Percentiles rank a stretch among this genome's conserved stretches.
These are phyloP conservation scores for Exophiala sp. DNA, from an alignment of 2,329 filamentous ascomycete genomes.

Conservation along the genomic window DNA sequence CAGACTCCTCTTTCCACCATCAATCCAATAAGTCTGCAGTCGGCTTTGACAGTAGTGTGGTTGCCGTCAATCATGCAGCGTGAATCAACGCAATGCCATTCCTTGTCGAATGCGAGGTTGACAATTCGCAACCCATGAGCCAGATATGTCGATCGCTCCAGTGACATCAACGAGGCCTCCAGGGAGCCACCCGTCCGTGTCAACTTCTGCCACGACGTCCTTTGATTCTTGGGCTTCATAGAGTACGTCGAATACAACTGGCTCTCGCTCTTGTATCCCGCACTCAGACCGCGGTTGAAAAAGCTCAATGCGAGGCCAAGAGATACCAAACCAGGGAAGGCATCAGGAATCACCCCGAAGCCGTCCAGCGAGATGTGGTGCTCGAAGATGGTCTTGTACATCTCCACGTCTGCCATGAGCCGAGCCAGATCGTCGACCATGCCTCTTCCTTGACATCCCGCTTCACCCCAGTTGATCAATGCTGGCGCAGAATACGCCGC, in stretches of 20 bases:
- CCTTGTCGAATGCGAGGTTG: conserved; percentile 6
- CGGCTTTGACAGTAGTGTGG: conserved; percentile 1
- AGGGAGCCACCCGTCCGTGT: neutral
- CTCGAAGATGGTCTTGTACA: conserved; percentile 1
- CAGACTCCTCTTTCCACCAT: conserved; percentile 2
- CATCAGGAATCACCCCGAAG: neutral
- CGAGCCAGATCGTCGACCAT: conserved; percentile 8
- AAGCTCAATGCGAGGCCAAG: neutral
- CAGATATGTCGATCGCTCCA: conserved; percentile 8
- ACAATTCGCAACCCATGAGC: conserved; percentile 3
- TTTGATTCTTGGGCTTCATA: neutral
- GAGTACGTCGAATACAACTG: neutral
- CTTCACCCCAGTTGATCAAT: conserved; percentile 7
- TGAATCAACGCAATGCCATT: conserved; percentile 1
- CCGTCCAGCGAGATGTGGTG: neutral
- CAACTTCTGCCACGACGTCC: neutral
- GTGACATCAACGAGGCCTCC: neutral
- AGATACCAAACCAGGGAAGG: neutral
- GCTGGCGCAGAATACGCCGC: neutral
- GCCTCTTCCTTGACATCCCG: conserved; percentile 6
- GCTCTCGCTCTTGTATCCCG: neutral
- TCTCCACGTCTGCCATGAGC: conserved; percentile 9
- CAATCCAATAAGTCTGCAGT: conserved; percentile 1
- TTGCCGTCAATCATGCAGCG: neutral
- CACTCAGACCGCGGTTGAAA: neutral